phyloP scores from a whole-genome alignment of 225 moss, liverwort and hornwort genomes.

The Neckera pumila region DNA sequence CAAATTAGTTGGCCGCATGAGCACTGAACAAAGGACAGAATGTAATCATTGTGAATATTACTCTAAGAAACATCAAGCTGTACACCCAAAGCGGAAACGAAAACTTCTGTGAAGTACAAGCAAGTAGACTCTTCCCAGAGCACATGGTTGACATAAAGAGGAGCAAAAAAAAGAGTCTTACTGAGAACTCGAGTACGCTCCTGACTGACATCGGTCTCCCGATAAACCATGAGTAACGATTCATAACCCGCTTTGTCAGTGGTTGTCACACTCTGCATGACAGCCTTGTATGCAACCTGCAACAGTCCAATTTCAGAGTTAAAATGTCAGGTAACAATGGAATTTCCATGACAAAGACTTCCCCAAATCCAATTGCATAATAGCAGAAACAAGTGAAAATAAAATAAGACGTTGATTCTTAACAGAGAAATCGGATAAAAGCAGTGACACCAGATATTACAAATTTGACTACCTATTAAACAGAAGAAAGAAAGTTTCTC shows the following conservation, averaged over 20 bases:
- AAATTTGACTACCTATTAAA: not conserved
- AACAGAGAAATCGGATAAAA: not conserved
- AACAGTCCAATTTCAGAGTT: not conserved
- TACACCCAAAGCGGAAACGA: not conserved
- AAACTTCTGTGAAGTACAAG: not conserved
- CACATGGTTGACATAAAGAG: not conserved
- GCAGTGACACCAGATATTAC: not conserved
- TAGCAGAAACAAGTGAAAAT: not conserved
- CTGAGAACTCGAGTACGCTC: slow-evolving; percentile 67
- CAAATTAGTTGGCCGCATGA: not conserved
- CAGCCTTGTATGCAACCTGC: slow-evolving; percentile 68
- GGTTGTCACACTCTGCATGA: slow-evolving; percentile 49
- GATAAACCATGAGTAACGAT: slow-evolving; percentile 47
- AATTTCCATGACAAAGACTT: not conserved
- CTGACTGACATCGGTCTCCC: slow-evolving; percentile 67
- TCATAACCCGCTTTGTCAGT: slow-evolving; percentile 49
- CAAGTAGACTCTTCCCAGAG: not conserved
- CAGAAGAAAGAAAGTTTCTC: not conserved
- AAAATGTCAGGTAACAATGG: not conserved
- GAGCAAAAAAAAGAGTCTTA: slow-evolving; percentile 5
- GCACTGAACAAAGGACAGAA: not conserved
- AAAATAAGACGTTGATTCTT: not conserved
- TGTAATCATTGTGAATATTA: not conserved
- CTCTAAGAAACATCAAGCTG: not conserved
- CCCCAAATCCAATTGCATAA: not conserved